Evolutionary conservation across 2,329 filamentous ascomycete species (phyloP).

Genomic region (Ceratocystis ficicola): DNA sequence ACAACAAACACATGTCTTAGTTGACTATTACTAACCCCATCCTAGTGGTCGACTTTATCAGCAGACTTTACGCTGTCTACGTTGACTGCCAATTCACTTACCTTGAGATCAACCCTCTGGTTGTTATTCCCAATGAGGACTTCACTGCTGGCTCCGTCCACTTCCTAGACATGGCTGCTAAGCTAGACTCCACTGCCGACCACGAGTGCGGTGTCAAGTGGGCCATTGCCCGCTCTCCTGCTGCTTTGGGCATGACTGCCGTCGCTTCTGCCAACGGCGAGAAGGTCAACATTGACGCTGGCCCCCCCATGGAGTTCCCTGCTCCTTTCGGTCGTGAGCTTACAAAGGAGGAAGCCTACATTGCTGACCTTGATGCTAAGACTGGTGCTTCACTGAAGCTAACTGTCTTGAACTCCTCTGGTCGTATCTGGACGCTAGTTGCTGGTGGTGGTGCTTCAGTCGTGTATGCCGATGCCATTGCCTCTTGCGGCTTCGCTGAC

Average conservation of each 20-base stretch:
- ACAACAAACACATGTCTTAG: not conserved
- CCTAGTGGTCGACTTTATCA: slow-evolving; percentile 90
- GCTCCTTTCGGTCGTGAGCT: slow-evolving; percentile 97
- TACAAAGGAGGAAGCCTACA: slow-evolving; percentile 98
- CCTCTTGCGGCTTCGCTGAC: slow-evolving; percentile 84
- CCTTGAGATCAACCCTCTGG: slow-evolving; percentile 98
- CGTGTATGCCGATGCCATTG: slow-evolving; percentile 97
- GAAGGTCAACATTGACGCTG: slow-evolving; percentile 88
- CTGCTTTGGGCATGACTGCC: slow-evolving; percentile 70
- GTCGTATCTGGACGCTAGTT: slow-evolving; percentile 95
- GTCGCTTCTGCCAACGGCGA: slow-evolving; percentile 48
- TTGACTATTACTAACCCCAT: not conserved
- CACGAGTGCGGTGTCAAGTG: slow-evolving; percentile 99
- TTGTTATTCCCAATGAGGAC: slow-evolving; percentile 89
- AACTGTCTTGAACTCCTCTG: slow-evolving; percentile 81
- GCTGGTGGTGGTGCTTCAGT: slow-evolving; percentile 99
- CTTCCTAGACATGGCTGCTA: slow-evolving; percentile 97
- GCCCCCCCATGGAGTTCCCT: slow-evolving; percentile 97
- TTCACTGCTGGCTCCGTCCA: slow-evolving; percentile 87
- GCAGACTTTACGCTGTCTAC: slow-evolving; percentile 93
- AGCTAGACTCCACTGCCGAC: slow-evolving; percentile 97
- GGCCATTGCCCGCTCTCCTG: slow-evolving; percentile 86
- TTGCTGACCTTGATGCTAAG: slow-evolving; percentile 96
- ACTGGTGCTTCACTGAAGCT: slow-evolving; percentile 98
- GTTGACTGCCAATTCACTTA: slow-evolving; percentile 99